A percentile compares a stretch with the other conserved stretches of the same genome.
These are phyloP conservation scores for Botrytis tulipae DNA, from an alignment of 2,329 filamentous ascomycete species.

Conservation along the genomic window DNA sequence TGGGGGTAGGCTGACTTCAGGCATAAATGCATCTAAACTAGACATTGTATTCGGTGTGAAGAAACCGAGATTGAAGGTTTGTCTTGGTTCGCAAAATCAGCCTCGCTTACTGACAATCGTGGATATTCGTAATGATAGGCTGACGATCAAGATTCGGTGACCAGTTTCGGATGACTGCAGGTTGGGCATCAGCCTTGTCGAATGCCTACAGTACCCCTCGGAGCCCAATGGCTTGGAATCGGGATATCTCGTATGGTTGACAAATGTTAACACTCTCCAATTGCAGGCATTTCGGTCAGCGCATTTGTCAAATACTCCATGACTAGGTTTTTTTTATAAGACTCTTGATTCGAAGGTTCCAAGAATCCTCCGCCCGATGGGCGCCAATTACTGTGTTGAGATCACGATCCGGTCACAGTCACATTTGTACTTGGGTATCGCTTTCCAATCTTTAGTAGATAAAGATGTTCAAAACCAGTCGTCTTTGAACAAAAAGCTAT, in stretches of 20 bases:
- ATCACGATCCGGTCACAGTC: not conserved
- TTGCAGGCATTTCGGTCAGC: conserved; percentile 13
- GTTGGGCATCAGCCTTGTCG: conserved; percentile 14
- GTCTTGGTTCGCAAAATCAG: conserved; percentile 18
- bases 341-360: not conserved
- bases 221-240: conserved; percentile 3
- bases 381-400: not conserved
- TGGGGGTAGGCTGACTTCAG: not conserved
- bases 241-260: not conserved
- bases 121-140: conserved; percentile 6
- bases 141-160: conserved; percentile 20
- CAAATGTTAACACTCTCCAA: not conserved
- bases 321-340: not conserved
- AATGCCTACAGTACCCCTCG: not conserved
- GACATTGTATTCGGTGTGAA: not conserved
- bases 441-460: not conserved
- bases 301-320: not conserved
- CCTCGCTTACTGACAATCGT: conserved; percentile 18
- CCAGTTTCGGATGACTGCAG: not conserved
- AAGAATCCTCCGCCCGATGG: not conserved
- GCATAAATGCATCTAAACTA: not conserved
- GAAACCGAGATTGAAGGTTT: not conserved
- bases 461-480: conserved; percentile 5
- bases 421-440: not conserved
- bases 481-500: not conserved